Evolutionary conservation across 371 early-diverging fungal genomes (phyloP), one percentile per base, ranked within the genome.

Genomic region (Mortierella sp.): DNA sequence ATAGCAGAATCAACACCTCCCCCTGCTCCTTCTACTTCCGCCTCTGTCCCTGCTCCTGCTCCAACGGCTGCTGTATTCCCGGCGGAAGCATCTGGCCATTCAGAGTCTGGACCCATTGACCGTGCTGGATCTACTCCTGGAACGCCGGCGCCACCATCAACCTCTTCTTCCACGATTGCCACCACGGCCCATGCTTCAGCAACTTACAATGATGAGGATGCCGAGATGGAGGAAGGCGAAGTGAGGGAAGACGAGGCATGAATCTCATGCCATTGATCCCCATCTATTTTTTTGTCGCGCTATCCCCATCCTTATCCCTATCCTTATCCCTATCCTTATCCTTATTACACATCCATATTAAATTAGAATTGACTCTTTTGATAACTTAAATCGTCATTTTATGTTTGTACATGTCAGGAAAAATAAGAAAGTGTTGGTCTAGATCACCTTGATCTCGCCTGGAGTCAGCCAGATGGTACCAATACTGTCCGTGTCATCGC

Each of bases 401-500:
- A n/a, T n/a, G n/a, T n/a, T n/a, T n/a, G n/a, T n/a, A n/a, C n/a
- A n/a, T n/a, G n/a, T n/a, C n/a, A n/a, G 11, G 11, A 9, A 9
- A 9, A 63, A 19, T 0, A 39, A 13, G 40, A 64, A 19, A 19
- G 7, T n/a, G n/a, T n/a, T n/a, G n/a, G n/a, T 14, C 26, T 41
- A 77, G 8, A 63, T 2, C 7, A 48, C 22, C 6, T 52, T 68
- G 48, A 66, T 68, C 70, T 78, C 79, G 37, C 74, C 74, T 11
- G 73, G 79, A 1, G 66, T 73, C 16, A 78, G 43, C 79, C 79
- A 78, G 9, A 73, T 47, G 0, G 74, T 41, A 0, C 79, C 79
- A 13, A 47, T 31, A 26, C 73, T 69, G 2, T 50, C 63, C 40
- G 55, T 37, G 5, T 52, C 68, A 29, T 43, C 64, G 24, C 34